phyloP scores from a whole-genome alignment of 306 rosid species.

The Quercus dentata region DNA sequence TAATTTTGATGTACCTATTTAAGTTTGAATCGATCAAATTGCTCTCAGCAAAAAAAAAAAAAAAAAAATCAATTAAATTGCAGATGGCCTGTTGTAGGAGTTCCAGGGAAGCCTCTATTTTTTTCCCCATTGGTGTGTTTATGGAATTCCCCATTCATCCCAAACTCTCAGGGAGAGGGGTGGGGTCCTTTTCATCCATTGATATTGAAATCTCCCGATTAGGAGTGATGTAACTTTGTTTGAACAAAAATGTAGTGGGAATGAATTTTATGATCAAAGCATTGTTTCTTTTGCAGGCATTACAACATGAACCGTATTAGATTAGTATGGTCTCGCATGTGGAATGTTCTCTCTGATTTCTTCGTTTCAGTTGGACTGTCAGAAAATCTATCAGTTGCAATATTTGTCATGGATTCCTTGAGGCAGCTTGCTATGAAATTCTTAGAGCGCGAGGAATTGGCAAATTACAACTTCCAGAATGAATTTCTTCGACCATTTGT shows the following conservation, averaged over 20 bases:
- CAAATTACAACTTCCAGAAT: constrained; percentile 97
- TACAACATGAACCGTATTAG: constrained; percentile 99
- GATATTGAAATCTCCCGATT: constrained; percentile 7
- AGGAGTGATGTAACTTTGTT: constrained; percentile 2
- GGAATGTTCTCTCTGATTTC: constrained; percentile 98
- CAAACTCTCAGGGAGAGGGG: not conserved
- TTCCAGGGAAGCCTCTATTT: not conserved
- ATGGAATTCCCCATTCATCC: not conserved
- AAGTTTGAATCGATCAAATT: not conserved
- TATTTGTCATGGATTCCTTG: constrained; percentile 96
- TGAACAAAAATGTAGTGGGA: constrained; percentile 3
- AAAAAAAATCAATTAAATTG: not conserved
- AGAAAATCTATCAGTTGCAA: constrained; percentile 96
- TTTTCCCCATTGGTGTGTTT: not conserved
- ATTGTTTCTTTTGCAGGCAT: constrained; percentile 76
- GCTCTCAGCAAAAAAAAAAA: not conserved
- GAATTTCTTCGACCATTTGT: constrained; percentile 97
- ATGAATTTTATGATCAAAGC: constrained; percentile 13
- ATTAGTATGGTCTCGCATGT: constrained; percentile 97
- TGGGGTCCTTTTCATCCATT: not conserved
- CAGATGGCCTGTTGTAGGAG: not conserved
- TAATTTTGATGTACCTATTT: not conserved
- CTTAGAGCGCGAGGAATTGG: constrained; percentile 97
- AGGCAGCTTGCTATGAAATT: constrained; percentile 99
- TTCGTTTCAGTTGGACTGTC: constrained; percentile 96